A percentile compares a stretch with the other conserved stretches of the same genome.
phyloP scores from a whole-genome alignment of 2,329 filamentous ascomycete genomes.

The Neonectria ditissima region DNA sequence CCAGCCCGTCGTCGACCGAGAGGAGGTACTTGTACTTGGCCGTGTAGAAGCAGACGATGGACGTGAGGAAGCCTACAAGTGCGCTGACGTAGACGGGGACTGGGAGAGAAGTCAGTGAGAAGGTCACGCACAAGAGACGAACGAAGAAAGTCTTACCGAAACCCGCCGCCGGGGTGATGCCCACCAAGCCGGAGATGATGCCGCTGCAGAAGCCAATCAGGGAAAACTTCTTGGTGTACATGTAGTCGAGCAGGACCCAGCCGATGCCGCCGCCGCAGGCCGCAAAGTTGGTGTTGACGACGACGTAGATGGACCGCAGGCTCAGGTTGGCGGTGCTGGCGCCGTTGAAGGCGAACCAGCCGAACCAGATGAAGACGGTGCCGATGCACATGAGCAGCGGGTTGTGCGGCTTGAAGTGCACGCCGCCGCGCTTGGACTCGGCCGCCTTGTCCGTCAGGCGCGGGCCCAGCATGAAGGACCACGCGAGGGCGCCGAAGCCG shows the following conservation, averaged over 20 bases:
- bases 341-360: conserved; percentile 67
- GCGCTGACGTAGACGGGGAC: conserved; percentile 63
- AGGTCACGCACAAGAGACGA: rapidly evolving
- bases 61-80: conserved; percentile 64
- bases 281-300: conserved; percentile 70
- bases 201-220: conserved; percentile 56
- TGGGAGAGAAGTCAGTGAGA: conserved; percentile 11
- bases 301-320: conserved; percentile 65
- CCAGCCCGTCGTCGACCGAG: conserved; percentile 67
- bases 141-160: conserved; percentile 46
- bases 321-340: conserved; percentile 63
- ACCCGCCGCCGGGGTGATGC: conserved; percentile 69
- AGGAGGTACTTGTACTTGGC: conserved; percentile 64
- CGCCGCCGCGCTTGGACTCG: conserved; percentile 29
- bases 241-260: conserved; percentile 66
- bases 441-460: conserved; percentile 48
- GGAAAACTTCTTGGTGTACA: conserved; percentile 52
- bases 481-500: conserved; percentile 73
- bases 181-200: conserved; percentile 67
- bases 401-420: conserved; percentile 67
- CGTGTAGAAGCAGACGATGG: conserved; percentile 59
- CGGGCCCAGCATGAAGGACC: conserved; percentile 72
- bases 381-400: conserved; percentile 73
- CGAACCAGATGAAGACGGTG: conserved; percentile 75
- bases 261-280: conserved; percentile 65